Evolutionary conservation across 805 yeast genomes (phyloP), one percentile per base, ranked within the genome.

Genomic region (Candida berthetii): DNA sequence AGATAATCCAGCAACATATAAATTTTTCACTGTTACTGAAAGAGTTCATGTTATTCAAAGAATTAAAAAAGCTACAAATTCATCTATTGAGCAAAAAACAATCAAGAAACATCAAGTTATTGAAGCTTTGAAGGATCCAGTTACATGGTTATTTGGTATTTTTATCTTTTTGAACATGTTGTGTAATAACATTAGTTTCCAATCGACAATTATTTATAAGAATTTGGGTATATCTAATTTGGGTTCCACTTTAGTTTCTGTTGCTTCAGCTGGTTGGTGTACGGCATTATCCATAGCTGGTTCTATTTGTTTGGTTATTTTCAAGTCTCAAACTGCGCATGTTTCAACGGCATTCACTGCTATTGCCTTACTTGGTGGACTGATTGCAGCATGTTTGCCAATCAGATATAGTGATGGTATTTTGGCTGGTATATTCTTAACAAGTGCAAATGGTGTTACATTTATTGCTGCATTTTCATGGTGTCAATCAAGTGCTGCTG

Each of bases 191-290:
- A 55, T 73, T 37, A 56, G 68, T 3, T 72, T 67, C 52, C 79
- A 74, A 47, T 70, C 69, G 39, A 64, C 67, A 25, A 49, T 72
- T 25, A 56, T 73, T 19, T 73, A 60, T 46, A 64, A 57, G 20
- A 54, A 66, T 25, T 50, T 75, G 41, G 64, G 64, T 4, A 51
- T 61, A 22, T 51, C 60, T 32, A 64, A 61, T 42, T 60, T 71
- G 38, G 65, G 60, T 42, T 60, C 79, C 1, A 72, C 76, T 2
- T 56, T 76, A 40, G 76, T 75, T 3, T 56, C 71, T 9, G 78
- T 71, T 31, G 79, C 77, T 13, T 45, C 49, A 5, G 37, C 48
- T 4, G 51, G 49, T 2, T 47, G 45, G 43, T 36, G 41, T 22
- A 62, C 61, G 7, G 38, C 60, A 7, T 50, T 55, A 31, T 52